Evolutionary conservation across 805 yeast species (phyloP).

Genomic region (Suhomyces kilbournensis): DNA sequence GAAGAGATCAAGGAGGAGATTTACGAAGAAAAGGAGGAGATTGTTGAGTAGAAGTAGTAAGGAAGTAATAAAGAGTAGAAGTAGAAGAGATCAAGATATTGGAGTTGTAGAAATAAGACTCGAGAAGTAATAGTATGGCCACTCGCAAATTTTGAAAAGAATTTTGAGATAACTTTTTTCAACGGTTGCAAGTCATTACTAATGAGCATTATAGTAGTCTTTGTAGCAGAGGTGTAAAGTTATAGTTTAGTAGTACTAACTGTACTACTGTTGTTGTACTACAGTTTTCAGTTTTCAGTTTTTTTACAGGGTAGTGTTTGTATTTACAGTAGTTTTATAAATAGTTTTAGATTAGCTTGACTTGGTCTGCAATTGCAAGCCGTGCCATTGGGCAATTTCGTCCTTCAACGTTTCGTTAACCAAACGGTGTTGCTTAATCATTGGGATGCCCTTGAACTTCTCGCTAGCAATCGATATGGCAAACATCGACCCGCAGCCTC

Average conservation of each 20-base stretch:
- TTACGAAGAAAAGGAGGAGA: slow-evolving; percentile 68
- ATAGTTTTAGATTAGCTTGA: neutral
- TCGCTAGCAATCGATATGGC: slow-evolving; percentile 74
- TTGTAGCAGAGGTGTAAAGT: no score
- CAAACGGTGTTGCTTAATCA: slow-evolving; percentile 88
- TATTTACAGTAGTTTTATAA: neutral
- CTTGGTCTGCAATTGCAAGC: slow-evolving; percentile 79
- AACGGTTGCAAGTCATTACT: neutral
- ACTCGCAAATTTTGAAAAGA: no score
- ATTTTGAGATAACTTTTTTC: neutral
- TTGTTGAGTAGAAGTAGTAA: slow-evolving; percentile 40
- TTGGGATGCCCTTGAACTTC: slow-evolving; percentile 73
- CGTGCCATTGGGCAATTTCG: slow-evolving; percentile 92
- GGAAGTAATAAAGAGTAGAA: neutral
- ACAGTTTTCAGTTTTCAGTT: no score
- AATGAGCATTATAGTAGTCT: neutral
- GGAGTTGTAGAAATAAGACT: no score
- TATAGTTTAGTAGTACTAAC: no score
- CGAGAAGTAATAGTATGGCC: no score
- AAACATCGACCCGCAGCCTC: slow-evolving; percentile 98
- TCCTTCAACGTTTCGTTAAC: slow-evolving; percentile 80
- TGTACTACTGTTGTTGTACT: no score
- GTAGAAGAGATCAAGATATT: neutral
- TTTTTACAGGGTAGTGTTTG: no score
- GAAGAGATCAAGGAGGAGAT: slow-evolving; percentile 80